Percentiles rank a stretch among this genome's conserved stretches.
Evolutionary conservation across 169 alveolate genomes (phyloP).

Genomic region (Cryptosporidium ubiquitum): DNA sequence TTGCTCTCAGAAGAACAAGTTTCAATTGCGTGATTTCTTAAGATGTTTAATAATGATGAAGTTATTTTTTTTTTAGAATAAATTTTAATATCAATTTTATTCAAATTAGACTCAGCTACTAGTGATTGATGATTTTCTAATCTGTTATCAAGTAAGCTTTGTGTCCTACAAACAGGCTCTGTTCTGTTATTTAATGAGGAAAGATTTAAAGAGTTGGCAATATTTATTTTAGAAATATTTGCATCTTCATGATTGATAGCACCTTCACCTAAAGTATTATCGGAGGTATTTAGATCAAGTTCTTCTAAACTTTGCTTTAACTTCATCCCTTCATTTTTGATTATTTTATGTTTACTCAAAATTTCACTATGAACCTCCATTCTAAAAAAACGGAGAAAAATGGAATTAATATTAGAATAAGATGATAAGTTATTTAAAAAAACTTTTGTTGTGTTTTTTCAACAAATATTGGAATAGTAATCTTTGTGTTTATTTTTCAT

Average conservation of each 20-base stretch:
- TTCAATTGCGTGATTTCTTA: neutral
- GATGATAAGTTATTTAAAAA: neutral
- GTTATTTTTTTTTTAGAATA: neutral
- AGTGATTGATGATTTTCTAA: neutral
- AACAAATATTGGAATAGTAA: neutral
- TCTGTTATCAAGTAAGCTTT: neutral
- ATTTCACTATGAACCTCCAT: neutral
- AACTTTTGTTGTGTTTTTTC: no score
- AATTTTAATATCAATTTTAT: neutral
- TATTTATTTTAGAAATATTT: neutral
- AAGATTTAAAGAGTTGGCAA: neutral
- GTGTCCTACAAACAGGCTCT: neutral
- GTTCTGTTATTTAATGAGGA: neutral
- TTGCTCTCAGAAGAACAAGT: neutral
- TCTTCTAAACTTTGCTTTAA: neutral
- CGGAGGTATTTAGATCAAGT: neutral
- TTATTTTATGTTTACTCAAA: no score
- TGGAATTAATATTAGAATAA: neutral
- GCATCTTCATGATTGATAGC: neutral
- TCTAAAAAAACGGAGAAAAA: neutral
- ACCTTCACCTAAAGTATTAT: neutral
- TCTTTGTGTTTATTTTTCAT: no score
- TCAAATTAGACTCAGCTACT: neutral
- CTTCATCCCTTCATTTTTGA: no score
- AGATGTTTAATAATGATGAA: conserved; percentile 2